Evolutionary conservation across 2,329 filamentous ascomycete genomes (phyloP).

Genomic region (Alternaria atra): DNA sequence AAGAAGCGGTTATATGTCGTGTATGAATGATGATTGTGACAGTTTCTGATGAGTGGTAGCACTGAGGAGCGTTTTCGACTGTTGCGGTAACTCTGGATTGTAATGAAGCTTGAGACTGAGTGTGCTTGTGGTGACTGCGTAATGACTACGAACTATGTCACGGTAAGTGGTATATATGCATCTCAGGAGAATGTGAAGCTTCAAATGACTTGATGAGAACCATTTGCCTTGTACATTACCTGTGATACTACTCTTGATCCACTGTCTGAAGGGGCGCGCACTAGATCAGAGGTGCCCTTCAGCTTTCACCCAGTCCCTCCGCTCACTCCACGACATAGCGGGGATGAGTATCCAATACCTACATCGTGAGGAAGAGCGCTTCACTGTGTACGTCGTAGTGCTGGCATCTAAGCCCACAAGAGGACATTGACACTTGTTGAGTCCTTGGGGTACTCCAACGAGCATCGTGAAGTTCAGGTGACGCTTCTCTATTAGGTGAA

Average conservation of each 20-base stretch:
- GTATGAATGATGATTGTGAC: neutral
- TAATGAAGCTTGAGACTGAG: neutral
- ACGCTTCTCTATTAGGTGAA: neutral
- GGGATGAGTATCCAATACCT: neutral
- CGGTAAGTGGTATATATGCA: neutral
- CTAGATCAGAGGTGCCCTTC: neutral
- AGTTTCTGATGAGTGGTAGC: neutral
- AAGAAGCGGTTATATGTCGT: neutral
- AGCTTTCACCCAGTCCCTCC: neutral
- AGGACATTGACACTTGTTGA: slow-evolving; percentile 3
- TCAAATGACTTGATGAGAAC: neutral
- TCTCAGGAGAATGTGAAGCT: neutral
- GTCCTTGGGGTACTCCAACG: neutral
- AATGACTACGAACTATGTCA: neutral
- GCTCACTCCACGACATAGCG: neutral
- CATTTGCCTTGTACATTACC: neutral
- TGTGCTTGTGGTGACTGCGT: neutral
- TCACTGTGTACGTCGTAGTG: slow-evolving; percentile 3
- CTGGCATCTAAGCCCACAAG: neutral
- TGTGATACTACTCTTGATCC: neutral
- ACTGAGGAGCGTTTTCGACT: neutral
- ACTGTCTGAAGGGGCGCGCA: neutral
- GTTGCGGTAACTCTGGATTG: neutral
- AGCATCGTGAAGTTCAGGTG: neutral
- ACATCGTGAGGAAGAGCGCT: slow-evolving; percentile 1